These are phyloP conservation scores for Fusarium sp. DNA, from an alignment of 2,329 filamentous ascomycete species.

Conservation along the genomic window DNA sequence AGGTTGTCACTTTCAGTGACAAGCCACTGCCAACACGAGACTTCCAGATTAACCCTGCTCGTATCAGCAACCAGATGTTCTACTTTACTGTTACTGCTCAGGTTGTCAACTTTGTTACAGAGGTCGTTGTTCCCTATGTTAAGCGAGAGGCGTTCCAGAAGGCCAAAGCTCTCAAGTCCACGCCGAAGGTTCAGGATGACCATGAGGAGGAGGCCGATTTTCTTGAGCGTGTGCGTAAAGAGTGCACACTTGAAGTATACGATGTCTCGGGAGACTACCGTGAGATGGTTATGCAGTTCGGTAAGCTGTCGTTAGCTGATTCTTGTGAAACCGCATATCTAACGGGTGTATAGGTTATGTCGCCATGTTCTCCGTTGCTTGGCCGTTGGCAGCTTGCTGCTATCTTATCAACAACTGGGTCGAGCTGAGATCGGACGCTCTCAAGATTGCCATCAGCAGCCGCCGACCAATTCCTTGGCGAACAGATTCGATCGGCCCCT, in stretches of 20 bases:
- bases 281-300: slow-evolving; percentile 90
- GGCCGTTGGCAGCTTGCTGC: slow-evolving; percentile 90
- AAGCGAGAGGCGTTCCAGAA: slow-evolving; percentile 84
- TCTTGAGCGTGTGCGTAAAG: slow-evolving; percentile 81
- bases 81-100: slow-evolving; percentile 97
- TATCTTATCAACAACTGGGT: slow-evolving; percentile 98
- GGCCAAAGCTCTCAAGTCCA: slow-evolving; percentile 79
- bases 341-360: slow-evolving; percentile 73
- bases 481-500: slow-evolving; percentile 93
- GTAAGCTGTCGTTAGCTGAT: slow-evolving; percentile 53
- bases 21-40: slow-evolving; percentile 73
- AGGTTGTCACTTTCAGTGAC: slow-evolving; percentile 79
- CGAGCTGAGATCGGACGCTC: slow-evolving; percentile 89
- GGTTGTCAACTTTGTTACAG: slow-evolving; percentile 86
- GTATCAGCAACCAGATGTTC: slow-evolving; percentile 91
- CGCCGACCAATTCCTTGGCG: slow-evolving; percentile 90
- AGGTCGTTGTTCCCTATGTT: slow-evolving; percentile 85
- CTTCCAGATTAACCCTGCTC: slow-evolving; percentile 85
- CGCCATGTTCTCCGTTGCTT: slow-evolving; percentile 90
- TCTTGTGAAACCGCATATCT: slow-evolving; percentile 2
- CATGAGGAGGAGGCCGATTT: slow-evolving; percentile 83
- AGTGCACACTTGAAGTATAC: slow-evolving; percentile 85
- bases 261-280: slow-evolving; percentile 91
- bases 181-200: slow-evolving; percentile 68
- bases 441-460: slow-evolving; percentile 93